A percentile compares a stretch with the other conserved stretches of the same genome.
Evolutionary conservation across 1,284 basidiomycete species (phyloP).

Genomic region (Ustilago trichophora): DNA sequence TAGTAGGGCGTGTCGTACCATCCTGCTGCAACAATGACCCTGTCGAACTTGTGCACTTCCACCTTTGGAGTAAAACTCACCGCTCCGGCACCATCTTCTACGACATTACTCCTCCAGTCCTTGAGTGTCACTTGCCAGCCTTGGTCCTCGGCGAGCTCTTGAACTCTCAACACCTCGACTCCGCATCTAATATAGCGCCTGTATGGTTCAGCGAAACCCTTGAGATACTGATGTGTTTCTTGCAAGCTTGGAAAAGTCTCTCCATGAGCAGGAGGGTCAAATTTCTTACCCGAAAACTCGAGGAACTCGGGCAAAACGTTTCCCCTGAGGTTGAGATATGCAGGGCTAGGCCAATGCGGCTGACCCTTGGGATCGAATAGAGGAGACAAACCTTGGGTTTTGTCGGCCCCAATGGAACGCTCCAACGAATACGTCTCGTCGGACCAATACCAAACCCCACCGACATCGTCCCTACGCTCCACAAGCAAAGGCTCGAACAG

Average conservation of each 20-base stretch:
- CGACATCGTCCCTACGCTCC: constrained; percentile 52
- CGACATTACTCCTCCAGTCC: constrained; percentile 18
- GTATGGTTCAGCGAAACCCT: constrained; percentile 33
- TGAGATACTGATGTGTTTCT: constrained; percentile 54
- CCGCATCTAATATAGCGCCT: constrained; percentile 21
- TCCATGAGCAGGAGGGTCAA: constrained; percentile 34
- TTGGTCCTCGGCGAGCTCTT: constrained; percentile 33
- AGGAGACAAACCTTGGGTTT: constrained; percentile 24
- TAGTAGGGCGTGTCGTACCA: constrained; percentile 58
- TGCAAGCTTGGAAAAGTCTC: constrained; percentile 52
- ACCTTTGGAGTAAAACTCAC: constrained; percentile 19
- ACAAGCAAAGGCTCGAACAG: constrained; percentile 41
- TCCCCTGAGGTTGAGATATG: constrained; percentile 54
- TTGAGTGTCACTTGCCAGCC: constrained; percentile 43
- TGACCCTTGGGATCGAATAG: constrained; percentile 29
- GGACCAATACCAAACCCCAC: constrained; percentile 60
- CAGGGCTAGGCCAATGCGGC: constrained; percentile 56
- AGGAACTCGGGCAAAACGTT: constrained; percentile 60
- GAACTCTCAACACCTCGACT: constrained; percentile 47
- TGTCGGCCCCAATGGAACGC: constrained; percentile 15
- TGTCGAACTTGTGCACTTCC: constrained; percentile 26
- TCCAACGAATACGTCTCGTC: constrained; percentile 38
- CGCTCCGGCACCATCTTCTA: not conserved
- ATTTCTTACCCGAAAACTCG: constrained; percentile 43
- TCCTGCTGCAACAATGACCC: constrained; percentile 49